A percentile compares a stretch with the other conserved stretches of the same genome.
These are phyloP conservation scores for Vitellaria paradoxa DNA, from an alignment of 179 eudicot species.

Conservation along the genomic window DNA sequence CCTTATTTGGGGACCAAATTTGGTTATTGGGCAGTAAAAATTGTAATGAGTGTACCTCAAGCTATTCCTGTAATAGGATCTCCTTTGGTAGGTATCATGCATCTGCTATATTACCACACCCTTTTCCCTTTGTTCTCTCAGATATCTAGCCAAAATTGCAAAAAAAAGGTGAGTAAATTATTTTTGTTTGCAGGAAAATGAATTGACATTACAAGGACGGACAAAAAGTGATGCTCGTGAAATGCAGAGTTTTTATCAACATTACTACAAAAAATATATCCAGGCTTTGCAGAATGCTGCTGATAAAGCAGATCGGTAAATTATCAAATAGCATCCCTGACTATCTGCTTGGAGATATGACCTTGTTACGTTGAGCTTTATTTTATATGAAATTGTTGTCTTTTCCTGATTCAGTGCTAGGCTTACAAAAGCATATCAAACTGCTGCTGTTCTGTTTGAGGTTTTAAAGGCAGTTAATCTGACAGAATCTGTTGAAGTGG, in stretches of 20 bases:
- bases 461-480: conserved; percentile 92
- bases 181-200: conserved; percentile 61
- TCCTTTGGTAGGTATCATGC: too few species aligned
- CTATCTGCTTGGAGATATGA: conserved; percentile 2
- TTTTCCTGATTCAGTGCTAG: conserved; percentile 60
- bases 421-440: conserved; percentile 98
- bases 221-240: conserved; percentile 97
- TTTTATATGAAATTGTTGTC: not conserved
- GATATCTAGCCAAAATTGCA: too few species aligned
- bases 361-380: not conserved
- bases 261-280: conserved; percentile 85
- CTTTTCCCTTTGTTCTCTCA: too few species aligned
- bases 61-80: too few species aligned
- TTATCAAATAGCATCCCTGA: not conserved
- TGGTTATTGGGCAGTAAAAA: conserved; percentile 5
- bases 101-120: too few species aligned
- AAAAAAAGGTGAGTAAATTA: too few species aligned
- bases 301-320: conserved; percentile 96
- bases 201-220: conserved; percentile 75
- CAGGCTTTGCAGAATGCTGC: conserved; percentile 88
- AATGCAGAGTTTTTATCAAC: conserved; percentile 96
- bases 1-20: conserved; percentile 14
- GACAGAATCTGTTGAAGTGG: conserved; percentile 86
- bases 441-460: conserved; percentile 97
- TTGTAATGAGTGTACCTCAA: not conserved